phyloP scores from a whole-genome alignment of 768 basidiomycete species.

The Coprinopsis strossmayeri region DNA sequence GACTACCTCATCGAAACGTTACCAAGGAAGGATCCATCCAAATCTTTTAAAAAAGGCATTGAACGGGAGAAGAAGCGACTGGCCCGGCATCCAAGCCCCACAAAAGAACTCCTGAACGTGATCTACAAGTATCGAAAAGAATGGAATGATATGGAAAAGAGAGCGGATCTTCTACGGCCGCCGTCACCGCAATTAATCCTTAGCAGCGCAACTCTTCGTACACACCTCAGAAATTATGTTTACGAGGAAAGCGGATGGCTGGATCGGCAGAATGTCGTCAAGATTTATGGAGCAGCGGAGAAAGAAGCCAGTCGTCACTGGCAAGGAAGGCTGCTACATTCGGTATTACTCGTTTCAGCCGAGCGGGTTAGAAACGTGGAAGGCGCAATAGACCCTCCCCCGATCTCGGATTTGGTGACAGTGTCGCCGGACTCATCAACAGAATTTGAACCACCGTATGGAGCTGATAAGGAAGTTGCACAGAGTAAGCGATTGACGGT shows the following conservation, averaged over 20 bases:
- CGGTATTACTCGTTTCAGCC: slow-evolving; percentile 55
- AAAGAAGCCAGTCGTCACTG: slow-evolving; percentile 2
- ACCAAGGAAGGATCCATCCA: slow-evolving; percentile 33
- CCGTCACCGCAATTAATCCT: slow-evolving; percentile 54
- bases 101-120: slow-evolving; percentile 51
- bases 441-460: slow-evolving; percentile 7
- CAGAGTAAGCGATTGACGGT: neutral
- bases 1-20: slow-evolving; percentile 62
- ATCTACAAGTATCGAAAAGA: slow-evolving; percentile 39
- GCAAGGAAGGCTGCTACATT: slow-evolving; percentile 30
- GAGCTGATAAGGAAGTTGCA: slow-evolving; percentile 11
- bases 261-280: slow-evolving; percentile 33
- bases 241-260: slow-evolving; percentile 57
- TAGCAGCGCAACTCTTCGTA: slow-evolving; percentile 65
- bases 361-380: slow-evolving; percentile 51
- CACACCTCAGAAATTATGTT: slow-evolving; percentile 45
- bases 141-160: slow-evolving; percentile 20
- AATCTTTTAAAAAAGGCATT: slow-evolving; percentile 27
- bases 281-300: slow-evolving; percentile 21
- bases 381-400: slow-evolving; percentile 28
- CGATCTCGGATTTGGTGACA: slow-evolving; percentile 2
- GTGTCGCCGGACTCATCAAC: neutral
- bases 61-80: slow-evolving; percentile 35
- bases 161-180: slow-evolving; percentile 14
- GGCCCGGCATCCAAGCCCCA: slow-evolving; percentile 50